These are phyloP conservation scores for Cryphonectria radicalis DNA, from an alignment of 2,329 filamentous ascomycete genomes.

Conservation along the genomic window DNA sequence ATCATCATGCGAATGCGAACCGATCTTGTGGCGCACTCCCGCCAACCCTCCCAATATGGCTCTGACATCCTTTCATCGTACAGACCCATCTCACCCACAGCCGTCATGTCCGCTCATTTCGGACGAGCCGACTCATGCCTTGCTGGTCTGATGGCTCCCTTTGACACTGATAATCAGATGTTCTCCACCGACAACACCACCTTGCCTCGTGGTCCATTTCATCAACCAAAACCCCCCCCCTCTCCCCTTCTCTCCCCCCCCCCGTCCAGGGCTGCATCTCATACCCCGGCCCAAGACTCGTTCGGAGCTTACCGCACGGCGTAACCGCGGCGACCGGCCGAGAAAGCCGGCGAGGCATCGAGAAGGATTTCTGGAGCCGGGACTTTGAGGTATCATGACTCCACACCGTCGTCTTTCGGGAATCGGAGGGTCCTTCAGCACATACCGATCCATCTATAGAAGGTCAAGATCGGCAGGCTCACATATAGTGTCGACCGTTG, in stretches of 20 bases:
- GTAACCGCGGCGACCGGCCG: background rate
- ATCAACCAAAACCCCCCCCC: background rate
- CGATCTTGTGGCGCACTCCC: background rate
- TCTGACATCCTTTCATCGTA: background rate
- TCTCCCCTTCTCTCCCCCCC: no score
- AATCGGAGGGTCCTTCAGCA: background rate
- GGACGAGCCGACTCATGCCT: background rate
- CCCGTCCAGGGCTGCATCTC: background rate
- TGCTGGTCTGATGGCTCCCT: background rate
- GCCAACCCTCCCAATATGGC: background rate
- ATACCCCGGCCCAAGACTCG: background rate
- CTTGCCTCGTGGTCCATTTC: slow-evolving; percentile 27
- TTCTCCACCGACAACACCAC: slow-evolving; percentile 24
- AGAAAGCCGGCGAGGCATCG: background rate
- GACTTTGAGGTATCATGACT: background rate
- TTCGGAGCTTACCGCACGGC: slow-evolving; percentile 5
- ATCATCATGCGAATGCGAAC: background rate
- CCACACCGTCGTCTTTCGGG: background rate
- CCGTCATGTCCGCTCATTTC: slow-evolving; percentile 10
- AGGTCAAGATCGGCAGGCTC: background rate
- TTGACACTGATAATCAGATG: slow-evolving; percentile 16
- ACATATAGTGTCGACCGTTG: background rate
- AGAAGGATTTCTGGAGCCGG: background rate
- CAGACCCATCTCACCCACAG: slow-evolving; percentile 1
- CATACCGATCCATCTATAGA: background rate